A percentile compares a stretch with the other conserved stretches of the same genome.
phyloP scores from a whole-genome alignment of 2,329 filamentous ascomycete species.

The Penicillium expansum region DNA sequence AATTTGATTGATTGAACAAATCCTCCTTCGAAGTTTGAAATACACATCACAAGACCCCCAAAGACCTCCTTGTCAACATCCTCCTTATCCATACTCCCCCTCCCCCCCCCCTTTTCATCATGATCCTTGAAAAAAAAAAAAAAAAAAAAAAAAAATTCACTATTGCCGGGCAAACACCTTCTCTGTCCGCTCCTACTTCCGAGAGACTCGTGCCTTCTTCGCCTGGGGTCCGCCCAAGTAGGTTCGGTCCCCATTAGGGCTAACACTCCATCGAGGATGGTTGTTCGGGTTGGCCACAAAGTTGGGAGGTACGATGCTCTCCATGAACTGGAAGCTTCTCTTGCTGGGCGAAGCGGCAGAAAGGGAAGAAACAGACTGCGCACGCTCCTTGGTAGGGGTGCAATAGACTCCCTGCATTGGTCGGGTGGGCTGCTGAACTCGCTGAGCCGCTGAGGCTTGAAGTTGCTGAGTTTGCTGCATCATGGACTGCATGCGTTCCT shows the following conservation, averaged over 20 bases:
- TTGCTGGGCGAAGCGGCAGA: constrained; percentile 2
- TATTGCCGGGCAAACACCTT: not conserved
- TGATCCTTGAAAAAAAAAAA: not conserved
- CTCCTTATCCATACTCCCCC: too few species aligned
- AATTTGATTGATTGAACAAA: too few species aligned
- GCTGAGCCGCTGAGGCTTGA: not conserved
- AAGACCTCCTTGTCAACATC: not conserved
- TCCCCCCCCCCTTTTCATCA: not conserved
- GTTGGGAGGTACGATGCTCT: constrained; percentile 12
- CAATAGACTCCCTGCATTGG: not conserved
- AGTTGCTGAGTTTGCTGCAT: not conserved
- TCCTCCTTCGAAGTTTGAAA: not conserved
- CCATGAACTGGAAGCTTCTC: constrained; percentile 13
- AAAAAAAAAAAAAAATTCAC: not conserved
- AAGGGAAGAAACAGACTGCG: not conserved
- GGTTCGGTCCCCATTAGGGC: constrained; percentile 10
- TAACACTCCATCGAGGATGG: constrained; percentile 22
- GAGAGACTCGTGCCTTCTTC: not conserved
- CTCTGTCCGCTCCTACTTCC: not conserved
- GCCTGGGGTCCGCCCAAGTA: constrained; percentile 22
- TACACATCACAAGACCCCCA: not conserved
- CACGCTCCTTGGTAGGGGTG: not conserved
- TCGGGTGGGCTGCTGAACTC: not conserved
- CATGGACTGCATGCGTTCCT: not conserved
- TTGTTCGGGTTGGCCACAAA: constrained; percentile 28